Evolutionary conservation across 176 grass and related monocot species (phyloP), one percentile per base, ranked within the genome.

Genomic region (Avena eriantha): DNA sequence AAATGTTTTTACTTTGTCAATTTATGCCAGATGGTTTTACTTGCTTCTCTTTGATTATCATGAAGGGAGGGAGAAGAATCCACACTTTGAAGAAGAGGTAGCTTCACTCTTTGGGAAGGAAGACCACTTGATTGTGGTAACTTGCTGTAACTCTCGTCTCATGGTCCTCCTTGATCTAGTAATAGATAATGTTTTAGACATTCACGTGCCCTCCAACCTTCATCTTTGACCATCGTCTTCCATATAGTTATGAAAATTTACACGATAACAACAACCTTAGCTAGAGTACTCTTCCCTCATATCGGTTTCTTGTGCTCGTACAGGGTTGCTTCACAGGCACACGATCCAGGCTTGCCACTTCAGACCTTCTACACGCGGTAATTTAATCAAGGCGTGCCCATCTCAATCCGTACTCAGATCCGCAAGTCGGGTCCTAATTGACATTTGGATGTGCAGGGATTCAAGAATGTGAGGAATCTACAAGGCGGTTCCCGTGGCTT

Each of bases 51-150:
- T 43, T 57, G 15, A 2, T 47, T 18, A n/a, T 43, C 8, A 6
- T 0, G 39, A 48, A 90, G 83, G 60, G 88, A 86, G 76, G 70
- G 83, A 90, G 83, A 86, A 86, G 72, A 90, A 82, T 0, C 83
- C 88, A 39, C 39, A 0, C 35, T 90, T 90, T 31, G 39, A 60
- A 16, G 83, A 90, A 17, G 59, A 89, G 85, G 88, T 89, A 19
- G 69, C 88, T 26, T 50, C 58, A 3, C 34, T 89, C 10, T 69
- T 9, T 41, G 60, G 49, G 22, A 89, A 85, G 50, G 69, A 89
- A 13, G 83, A 50, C 7, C 15, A 17, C 69, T 75, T 89, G 8
- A 85, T 89, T 46, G 82, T 89, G 82, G 87, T 89, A 89, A 39
- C 33, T 68, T 24, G 17, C 21, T 57, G 54, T 1, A 57, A 57